Evolutionary conservation across 2,329 filamentous ascomycete species (phyloP), one percentile per base, ranked within the genome.

Genomic region (Trichoderma brevicompactum): DNA sequence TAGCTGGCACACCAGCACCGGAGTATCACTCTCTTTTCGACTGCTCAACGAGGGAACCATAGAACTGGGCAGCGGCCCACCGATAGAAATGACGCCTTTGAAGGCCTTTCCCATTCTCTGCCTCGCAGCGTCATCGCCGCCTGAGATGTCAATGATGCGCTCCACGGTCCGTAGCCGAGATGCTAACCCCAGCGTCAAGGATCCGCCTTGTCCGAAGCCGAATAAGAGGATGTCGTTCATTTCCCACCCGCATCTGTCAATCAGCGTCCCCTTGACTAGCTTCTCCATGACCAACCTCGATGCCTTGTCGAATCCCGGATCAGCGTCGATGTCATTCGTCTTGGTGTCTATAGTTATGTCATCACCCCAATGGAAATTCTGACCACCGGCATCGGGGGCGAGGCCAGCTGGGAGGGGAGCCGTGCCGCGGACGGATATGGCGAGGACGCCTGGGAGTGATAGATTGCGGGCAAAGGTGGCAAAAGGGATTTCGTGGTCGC

Each of bases 371-470:
- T 91, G 86, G 68, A 81, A 86, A 63, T 83, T 77, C 3, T 40
- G 72, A 4, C 69, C 70, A 13, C 68, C 64, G 17, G 43, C 38
- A 7, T 34, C 13, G 8, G 59, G 19, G 2, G 87, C 82, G 5
- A 94, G 78, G 52, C 87, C 83, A 62, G 92, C 87, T 1, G 91
- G 90, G 5, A 96, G 80, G 0, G 86, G 85, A 28, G 82, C 82
- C 0, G 90, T 88, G 0, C 89, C 93, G 72, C 90, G 90, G 48
- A 96, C 80, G 7, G 91, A 85, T 62, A 97, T 85, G 71, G 88
- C 87, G 65, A 89, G 84, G 60, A 93, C 93, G 72, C 93, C 91
- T 0, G 92, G 92, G 3, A 96, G 85, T 67, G 84, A 82, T 67
- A 96, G 79, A 70, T 86, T 87, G 65, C 82, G 81, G 19, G 88